Percentiles rank a stretch among this genome's conserved stretches.
Evolutionary conservation across 768 basidiomycete species (phyloP).

Genomic region (Psilocybe tampanensis): DNA sequence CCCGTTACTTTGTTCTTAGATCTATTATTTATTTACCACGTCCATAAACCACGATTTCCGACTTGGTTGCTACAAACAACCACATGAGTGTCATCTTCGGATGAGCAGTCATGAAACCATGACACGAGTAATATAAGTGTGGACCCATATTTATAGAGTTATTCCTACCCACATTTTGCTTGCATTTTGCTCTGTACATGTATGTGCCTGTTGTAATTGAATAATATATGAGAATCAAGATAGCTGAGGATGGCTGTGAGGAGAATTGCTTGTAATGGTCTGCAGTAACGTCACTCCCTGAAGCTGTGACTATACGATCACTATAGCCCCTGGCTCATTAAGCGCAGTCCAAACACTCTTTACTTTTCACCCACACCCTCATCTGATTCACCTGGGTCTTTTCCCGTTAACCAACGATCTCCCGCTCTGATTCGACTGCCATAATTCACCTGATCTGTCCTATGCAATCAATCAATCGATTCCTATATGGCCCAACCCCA

Average conservation of each 20-base stretch:
- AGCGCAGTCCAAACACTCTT: background rate
- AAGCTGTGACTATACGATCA: too few relatives aligned
- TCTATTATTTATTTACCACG: background rate
- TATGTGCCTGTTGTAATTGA: background rate
- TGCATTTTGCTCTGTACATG: background rate
- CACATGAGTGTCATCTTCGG: background rate
- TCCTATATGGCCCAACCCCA: conserved; percentile 94
- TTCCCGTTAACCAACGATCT: too few relatives aligned
- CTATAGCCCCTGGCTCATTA: too few relatives aligned
- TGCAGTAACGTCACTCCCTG: too few relatives aligned
- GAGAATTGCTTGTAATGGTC: too few relatives aligned
- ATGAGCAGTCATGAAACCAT: background rate
- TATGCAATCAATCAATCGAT: conserved; percentile 90
- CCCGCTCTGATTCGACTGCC: too few relatives aligned
- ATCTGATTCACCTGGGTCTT: too few relatives aligned
- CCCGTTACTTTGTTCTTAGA: background rate
- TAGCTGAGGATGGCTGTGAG: too few relatives aligned
- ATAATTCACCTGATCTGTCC: background rate
- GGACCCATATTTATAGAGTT: conserved; percentile 2
- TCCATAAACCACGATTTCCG: background rate
- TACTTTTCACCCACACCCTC: too few relatives aligned
- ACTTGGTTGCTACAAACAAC: background rate
- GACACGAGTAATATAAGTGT: background rate
- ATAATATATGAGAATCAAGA: background rate
- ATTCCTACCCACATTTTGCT: background rate